Evolutionary conservation across 1,139 yeast species (phyloP), one percentile per base, ranked within the genome.

Genomic region (Geotrichum aggregatum): DNA sequence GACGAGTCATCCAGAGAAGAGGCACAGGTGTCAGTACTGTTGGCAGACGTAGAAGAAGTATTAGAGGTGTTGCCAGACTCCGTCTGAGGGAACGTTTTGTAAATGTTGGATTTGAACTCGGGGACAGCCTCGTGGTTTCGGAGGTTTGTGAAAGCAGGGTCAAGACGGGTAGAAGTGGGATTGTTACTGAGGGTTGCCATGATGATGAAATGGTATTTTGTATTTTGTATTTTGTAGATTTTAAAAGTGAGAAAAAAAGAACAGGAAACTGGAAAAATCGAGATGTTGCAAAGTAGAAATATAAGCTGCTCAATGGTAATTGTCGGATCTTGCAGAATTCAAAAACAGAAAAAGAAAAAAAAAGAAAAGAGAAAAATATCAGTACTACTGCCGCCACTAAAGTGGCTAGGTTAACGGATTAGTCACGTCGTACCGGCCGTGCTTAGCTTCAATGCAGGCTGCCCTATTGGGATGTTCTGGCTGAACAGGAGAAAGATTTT

Each of bases 21-120:
- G 7, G 42, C 42, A 16, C 42, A 39, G 16, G 42, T 39, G 30
- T 39, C 16, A 13, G 42, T 39, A 16, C 42, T 39, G 3, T 24
- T 21, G 18, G 42, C 30, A 5, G 42, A 39, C 5, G 42, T 39
- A 8, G 42, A 39, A 18, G 42, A 39, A 2, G 42, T 39, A 26
- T 39, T 39, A 13, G 42, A 39, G 30, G 42, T 39, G 30, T 39
- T 39, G 42, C 42, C 42, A 3, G 42, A 39, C 14, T 39, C 42
- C 5, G 42, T 39, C 16, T 39, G 26, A 3, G 42, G 30, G 30
- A 21, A 39, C 10, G 28, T 10, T 8, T 39, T 21, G 18, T 18
- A 18, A 24, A n/a, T n/a, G 36, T 34, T n/a, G 1, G 36, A 8
- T 16, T 34, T 34, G 16, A 34, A 18, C 16, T 16, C 34, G 34